Base-by-base conservation (phyloP, 306 rosid genomes). In the Rosa rugosa region DNA sequence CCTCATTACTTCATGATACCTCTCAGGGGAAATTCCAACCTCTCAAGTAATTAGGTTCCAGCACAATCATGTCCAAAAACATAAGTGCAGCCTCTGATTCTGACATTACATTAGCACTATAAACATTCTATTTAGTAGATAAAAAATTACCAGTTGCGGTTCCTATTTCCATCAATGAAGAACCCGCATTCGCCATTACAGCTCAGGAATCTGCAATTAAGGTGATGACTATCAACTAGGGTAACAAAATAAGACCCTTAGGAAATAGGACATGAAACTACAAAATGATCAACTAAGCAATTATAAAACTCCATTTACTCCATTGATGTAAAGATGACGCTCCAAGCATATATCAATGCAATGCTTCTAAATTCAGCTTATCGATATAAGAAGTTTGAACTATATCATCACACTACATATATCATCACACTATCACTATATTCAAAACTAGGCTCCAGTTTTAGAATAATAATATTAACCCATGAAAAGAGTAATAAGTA, bases 171-270 rank as follows among this genome's bases (percentile, higher is more conserved):
- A 93, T 90, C 84, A 91, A 78, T 59, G 97, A 93, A 84, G 98
- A 93, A 75, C 98, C 98, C 18, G 97, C 98, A 80, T 85, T 91
- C 72, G 97, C 98, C 97, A 93, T 93, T n/a, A n/a, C 67, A 93
- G 84, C 56, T 97, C 98, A 9, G 98, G 98, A 79, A 93, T 86
- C 97, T 93, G 91, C 85, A 85, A 77, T 83, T 68, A 80, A 60
- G 73, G 54, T 83, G 76, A 76, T 74, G 59, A 59, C 53, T 27
- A 78, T 76, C 27, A 25, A 25, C 27, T 25, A 25, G 27, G 0
- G 27, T 25, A 25, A 25, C 27, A 25, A 25, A 25, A 68, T 2
- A 76, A 8, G 45, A 25, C 44, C 27, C 50, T 7, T 12, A 41
- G 70, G 34, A 27, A 62, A 18, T 40, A 36, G 3, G 44, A 17